Evolutionary conservation across 495 filamentous ascomycete species (phyloP), one percentile per base, ranked within the genome.

Genomic region (Cudoniella acicularis): DNA sequence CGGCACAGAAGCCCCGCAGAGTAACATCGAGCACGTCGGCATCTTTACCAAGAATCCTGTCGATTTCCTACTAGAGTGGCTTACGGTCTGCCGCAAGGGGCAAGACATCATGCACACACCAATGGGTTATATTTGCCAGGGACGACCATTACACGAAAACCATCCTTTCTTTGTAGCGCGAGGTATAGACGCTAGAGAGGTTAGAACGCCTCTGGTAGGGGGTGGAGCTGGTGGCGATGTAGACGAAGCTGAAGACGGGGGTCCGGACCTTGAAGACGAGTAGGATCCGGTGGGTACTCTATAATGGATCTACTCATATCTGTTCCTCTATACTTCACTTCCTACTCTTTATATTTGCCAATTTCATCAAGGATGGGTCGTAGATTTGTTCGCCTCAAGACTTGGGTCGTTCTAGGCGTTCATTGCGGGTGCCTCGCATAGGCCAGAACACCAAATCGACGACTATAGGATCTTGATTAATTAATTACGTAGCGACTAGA

Each of bases 81-180:
- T 83, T 3, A 65, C 74, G 1, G 60, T 79, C 16, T 70, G 76
- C 8, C 73, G 78, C 22, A 76, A 78, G 49, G 76, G 76, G 1
- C 77, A 80, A 36, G 75, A 82, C 49, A 71, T 81, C 11, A 61
- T 69, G 22, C 75, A 82, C 46, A 84, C 80, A 0, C 81, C 79
- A 1, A 79, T 84, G 74, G 80, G 80, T 0, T 77, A 79, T 59
- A 70, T 84, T 3, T 78, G 75, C 45, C 75, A 72, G 0, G 76
- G 74, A 1, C 69, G 72, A 42, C 60, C 55, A 6, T 67, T 79
- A 2, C 60, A 61, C 13, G 58, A 47, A 45, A 61, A 68, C 20
- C 72, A 77, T 57, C 69, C 75, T 0, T 79, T 79, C 63, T 77
- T 77, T 60, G 18, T 40, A 24, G 42, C 47, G 40, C 57, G 56